Conservation (phyloP, 2,329 filamentous ascomycete species). For the Graphilbum fragrans region DNA sequence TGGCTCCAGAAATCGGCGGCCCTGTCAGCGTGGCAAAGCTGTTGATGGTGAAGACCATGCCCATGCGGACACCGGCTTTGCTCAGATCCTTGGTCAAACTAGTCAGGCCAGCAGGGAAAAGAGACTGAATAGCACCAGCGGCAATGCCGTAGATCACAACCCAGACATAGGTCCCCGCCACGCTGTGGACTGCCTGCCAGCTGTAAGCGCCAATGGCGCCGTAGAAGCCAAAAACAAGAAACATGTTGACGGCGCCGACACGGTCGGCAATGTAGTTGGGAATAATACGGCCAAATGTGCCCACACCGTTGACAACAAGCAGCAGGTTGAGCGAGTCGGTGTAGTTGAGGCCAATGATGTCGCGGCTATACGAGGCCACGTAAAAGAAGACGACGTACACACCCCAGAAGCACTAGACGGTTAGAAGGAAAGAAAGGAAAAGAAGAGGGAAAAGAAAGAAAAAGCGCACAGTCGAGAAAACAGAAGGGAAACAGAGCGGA, state of each 20-base stretch:
- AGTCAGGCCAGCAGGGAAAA: slow-evolving; percentile 52
- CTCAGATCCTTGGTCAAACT: slow-evolving; percentile 38
- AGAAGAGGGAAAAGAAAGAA: neutral
- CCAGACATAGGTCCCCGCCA: slow-evolving; percentile 47
- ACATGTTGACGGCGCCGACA: slow-evolving; percentile 46
- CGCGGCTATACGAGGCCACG: slow-evolving; percentile 34
- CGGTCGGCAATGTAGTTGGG: slow-evolving; percentile 47
- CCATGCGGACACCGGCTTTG: slow-evolving; percentile 42
- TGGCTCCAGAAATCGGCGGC: slow-evolving; percentile 36
- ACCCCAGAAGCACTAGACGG: slow-evolving; percentile 30
- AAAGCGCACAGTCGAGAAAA: slow-evolving; percentile 7
- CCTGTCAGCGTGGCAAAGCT: slow-evolving; percentile 41
- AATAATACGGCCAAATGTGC: slow-evolving; percentile 42
- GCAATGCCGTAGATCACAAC: slow-evolving; percentile 50
- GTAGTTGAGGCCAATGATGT: slow-evolving; percentile 29
- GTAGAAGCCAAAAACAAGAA: slow-evolving; percentile 33
- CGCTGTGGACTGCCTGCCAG: slow-evolving; percentile 45
- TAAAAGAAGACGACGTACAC: slow-evolving; percentile 51
- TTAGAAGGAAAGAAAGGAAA: neutral
- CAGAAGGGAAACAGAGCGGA: neutral
- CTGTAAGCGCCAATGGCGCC: slow-evolving; percentile 33
- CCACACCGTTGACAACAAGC: slow-evolving; percentile 52
- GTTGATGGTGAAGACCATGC: slow-evolving; percentile 45
- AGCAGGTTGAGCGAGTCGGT: slow-evolving; percentile 45
- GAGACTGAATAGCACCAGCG: slow-evolving; percentile 49